Evolutionary conservation across 441 rosid species (phyloP), one percentile per base, ranked within the genome.

Genomic region (Croton setiger): DNA sequence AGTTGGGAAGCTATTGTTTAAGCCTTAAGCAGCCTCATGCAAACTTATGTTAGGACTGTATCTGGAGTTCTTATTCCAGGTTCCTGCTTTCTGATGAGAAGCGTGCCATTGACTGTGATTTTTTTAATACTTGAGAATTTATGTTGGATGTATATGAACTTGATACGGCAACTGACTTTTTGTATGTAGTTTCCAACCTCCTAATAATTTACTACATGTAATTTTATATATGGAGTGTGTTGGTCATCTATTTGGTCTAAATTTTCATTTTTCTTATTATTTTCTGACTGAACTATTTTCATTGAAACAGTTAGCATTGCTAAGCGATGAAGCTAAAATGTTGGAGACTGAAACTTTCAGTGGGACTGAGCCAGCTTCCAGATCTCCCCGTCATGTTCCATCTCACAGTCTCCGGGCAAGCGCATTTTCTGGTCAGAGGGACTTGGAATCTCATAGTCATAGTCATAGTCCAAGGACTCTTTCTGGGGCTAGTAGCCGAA

Each of bases 311-410:
- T 75, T 89, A 48, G 79, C 83, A 48, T 71, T 79, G 88, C 72
- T 90, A 75, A 73, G 33, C 3, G 81, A 84, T 4, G 94, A 94
- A 83, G 88, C 89, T 4, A 85, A 83, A 78, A 70, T 7, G 66
- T 75, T 88, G 79, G 94, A 88, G 82, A 70, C 76, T 33, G 88
- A 86, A 73, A 76, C 71, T 53, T 51, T 60, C 3, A 83, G 72
- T 74, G 85, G 75, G 49, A 77, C 78, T 14, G 90, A 85, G 36
- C 67, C 79, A 0, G 78, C 80, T 74, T 72, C 74, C 17, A 78
- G 69, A 31, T 75, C 86, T 33, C 74, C 83, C 15, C 76, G 73
- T 20, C 75, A 55, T 23, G 72, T 51, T 43, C 61, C 73, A 20
- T 64, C 84, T 56, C 78, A 72, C 64, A 80, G 80, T 49, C 55